Conservation (phyloP, 768 basidiomycete genomes). For the Agaricus subrufescens region DNA sequence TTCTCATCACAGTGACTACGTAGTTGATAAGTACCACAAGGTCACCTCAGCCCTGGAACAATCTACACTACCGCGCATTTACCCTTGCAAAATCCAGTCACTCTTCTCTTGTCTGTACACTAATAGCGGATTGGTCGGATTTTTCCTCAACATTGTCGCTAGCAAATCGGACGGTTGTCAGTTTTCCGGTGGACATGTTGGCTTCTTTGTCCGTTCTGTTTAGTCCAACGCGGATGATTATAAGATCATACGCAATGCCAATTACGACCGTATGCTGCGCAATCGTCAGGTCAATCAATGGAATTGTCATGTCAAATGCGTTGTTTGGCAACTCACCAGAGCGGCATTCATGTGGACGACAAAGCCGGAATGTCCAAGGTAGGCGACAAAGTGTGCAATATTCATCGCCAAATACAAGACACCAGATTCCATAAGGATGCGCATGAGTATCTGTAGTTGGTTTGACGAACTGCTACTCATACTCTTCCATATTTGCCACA, state of each 20-base stretch:
- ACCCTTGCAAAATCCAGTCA: no score
- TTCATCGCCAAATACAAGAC: not conserved
- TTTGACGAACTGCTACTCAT: not conserved
- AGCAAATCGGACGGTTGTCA: no score
- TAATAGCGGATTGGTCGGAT: no score
- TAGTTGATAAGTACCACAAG: no score
- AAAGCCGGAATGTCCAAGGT: not conserved
- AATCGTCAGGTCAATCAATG: not conserved
- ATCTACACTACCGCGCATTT: no score
- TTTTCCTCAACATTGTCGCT: no score
- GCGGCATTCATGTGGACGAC: not conserved
- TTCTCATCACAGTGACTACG: no score
- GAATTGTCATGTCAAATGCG: not conserved
- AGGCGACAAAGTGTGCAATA: constrained; percentile 1
- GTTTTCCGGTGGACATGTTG: no score
- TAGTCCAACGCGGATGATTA: not conserved
- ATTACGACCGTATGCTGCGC: not conserved
- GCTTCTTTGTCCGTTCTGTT: not conserved
- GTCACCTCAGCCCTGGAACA: no score
- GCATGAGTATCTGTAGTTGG: constrained; percentile 2
- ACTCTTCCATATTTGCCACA: not conserved
- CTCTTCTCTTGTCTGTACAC: no score
- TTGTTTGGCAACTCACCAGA: not conserved
- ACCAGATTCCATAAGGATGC: constrained; percentile 7
- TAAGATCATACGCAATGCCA: constrained; percentile 3